Conservation (phyloP, 768 basidiomycete genomes). For the Xerocomus brunneocitrinus region DNA sequence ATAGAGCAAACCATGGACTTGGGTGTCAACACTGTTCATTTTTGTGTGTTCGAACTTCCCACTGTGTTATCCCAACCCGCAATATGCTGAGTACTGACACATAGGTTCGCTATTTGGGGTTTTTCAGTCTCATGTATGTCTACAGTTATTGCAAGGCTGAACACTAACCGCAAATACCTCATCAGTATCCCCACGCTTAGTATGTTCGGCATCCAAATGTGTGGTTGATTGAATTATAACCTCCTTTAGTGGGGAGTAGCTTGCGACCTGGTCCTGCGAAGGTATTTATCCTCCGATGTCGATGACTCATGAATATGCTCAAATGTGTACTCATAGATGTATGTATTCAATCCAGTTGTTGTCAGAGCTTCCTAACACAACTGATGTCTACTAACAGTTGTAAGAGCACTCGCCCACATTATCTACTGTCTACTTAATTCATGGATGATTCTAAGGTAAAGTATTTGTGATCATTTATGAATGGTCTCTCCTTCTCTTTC, state of each 20-base stretch:
- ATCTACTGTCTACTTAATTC: neutral
- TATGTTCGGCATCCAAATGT: neutral
- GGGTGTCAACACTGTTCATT: neutral
- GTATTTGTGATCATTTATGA: neutral
- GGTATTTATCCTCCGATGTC: neutral
- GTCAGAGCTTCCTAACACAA: neutral
- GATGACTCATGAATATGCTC: neutral
- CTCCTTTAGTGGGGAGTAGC: conserved; percentile 2
- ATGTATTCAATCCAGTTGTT: neutral
- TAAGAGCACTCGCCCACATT: neutral
- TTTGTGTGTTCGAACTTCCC: neutral
- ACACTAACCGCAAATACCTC: neutral
- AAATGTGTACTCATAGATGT: neutral
- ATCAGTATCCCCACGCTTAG: neutral
- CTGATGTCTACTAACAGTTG: conserved; percentile 2
- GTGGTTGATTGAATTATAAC: neutral
- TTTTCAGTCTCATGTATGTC: neutral
- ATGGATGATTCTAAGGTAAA: neutral
- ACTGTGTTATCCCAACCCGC: neutral
- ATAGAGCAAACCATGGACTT: neutral
- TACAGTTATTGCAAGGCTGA: too few relatives aligned
- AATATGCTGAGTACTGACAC: neutral
- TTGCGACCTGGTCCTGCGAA: conserved; percentile 4
- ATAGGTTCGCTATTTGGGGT: conserved; percentile 8
- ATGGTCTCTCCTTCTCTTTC: neutral